Evolutionary conservation across 2,329 filamentous ascomycete species (phyloP).

Genomic region (Calonectria fujianensis): DNA sequence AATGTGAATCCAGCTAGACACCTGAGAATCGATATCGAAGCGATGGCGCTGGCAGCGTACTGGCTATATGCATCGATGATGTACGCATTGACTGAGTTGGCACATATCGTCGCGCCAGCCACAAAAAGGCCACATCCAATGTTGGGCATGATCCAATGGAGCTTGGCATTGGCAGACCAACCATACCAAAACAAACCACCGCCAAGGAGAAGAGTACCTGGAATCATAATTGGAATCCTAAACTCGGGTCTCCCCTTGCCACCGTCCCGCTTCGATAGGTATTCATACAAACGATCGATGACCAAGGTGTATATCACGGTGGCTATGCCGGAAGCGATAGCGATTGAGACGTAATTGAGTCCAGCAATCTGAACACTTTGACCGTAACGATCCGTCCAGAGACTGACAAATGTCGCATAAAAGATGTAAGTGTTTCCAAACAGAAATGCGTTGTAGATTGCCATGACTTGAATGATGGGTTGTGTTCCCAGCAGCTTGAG

Average conservation of each 20-base stretch:
- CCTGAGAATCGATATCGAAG: conserved; percentile 1
- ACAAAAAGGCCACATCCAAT: conserved; percentile 6
- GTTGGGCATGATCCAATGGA: conserved; percentile 17
- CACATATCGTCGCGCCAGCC: background rate
- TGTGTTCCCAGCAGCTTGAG: background rate
- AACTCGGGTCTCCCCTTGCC: background rate
- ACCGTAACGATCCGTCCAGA: conserved; percentile 7
- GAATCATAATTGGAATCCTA: background rate
- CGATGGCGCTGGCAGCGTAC: background rate
- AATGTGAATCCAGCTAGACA: conserved; percentile 7
- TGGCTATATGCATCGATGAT: background rate
- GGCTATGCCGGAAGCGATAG: background rate
- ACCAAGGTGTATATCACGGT: background rate
- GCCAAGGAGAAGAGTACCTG: background rate
- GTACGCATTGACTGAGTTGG: conserved; percentile 10
- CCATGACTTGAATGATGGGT: conserved; percentile 15
- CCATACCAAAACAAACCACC: conserved; percentile 10
- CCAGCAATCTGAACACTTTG: conserved; percentile 11
- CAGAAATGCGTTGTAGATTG: background rate
- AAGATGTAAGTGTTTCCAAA: conserved; percentile 14
- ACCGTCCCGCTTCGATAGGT: background rate
- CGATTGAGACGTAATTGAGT: conserved; percentile 7
- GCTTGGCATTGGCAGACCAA: background rate
- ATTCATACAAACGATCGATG: background rate
- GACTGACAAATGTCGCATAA: conserved; percentile 1